phyloP scores from a whole-genome alignment of 805 yeast genomes.

The Ogataea methanolica region DNA sequence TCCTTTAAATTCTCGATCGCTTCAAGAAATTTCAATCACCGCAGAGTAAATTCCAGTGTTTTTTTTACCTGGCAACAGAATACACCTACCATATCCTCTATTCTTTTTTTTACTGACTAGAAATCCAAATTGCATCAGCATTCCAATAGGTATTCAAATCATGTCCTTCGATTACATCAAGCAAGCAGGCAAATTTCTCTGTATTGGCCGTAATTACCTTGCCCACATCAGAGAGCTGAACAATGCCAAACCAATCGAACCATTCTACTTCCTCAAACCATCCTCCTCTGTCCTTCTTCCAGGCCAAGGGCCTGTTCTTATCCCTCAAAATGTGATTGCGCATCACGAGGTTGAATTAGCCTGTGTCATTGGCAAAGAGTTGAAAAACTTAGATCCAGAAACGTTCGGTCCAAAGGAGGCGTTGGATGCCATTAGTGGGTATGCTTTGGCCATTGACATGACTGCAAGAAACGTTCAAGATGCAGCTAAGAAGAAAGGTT shows the following conservation, averaged over 20 bases:
- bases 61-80: too few species aligned
- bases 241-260: conserved; percentile 76
- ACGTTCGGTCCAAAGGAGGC: conserved; percentile 63
- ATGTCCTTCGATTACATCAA: conserved; percentile 53
- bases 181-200: conserved; percentile 71
- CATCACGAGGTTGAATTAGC: conserved; percentile 97
- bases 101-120: too few species aligned
- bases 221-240: conserved; percentile 91
- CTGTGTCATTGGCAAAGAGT: conserved; percentile 57
- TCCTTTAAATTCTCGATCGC: too few species aligned
- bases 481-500: conserved; percentile 87
- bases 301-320: conserved; percentile 67
- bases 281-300: conserved; percentile 68
- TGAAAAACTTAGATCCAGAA: conserved; percentile 56
- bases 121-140: too few species aligned
- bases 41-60: too few species aligned
- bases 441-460: conserved; percentile 85
- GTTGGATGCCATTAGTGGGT: conserved; percentile 74
- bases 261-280: conserved; percentile 92
- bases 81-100: too few species aligned
- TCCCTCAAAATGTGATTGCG: conserved; percentile 74
- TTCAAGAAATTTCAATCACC: too few species aligned
- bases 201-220: conserved; percentile 97
- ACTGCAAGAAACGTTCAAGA: conserved; percentile 96
- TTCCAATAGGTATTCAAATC: background rate